Evolutionary conservation across 2,329 filamentous ascomycete species (phyloP), one percentile per base, ranked within the genome.

Genomic region (Chlorencoelia australis): DNA sequence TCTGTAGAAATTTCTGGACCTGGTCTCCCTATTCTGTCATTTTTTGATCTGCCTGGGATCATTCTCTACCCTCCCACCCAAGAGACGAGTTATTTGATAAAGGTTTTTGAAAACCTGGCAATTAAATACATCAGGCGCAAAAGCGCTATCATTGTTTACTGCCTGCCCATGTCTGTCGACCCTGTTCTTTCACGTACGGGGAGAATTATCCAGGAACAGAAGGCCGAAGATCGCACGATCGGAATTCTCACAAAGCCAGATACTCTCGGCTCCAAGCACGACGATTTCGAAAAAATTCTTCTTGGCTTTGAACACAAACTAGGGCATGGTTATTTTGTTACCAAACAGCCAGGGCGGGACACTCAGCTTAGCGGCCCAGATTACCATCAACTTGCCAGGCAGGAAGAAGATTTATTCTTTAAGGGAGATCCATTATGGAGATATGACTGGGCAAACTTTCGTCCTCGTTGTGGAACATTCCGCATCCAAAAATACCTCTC

Each of bases 231-330:
- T 3, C 67, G 79, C 1, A 82, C 78, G 1, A 67, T 83, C 35
- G 84, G 84, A 0, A 82, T 94, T 0, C 67, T 94, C 11, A 94
- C 87, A 0, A 94, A 94, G 51, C 86, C 87, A 0, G 88, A 94
- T 43, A 69, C 82, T 0, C 59, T 87, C 0, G 69, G 75, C 0
- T 54, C 68, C 2, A 61, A 59, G 0, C 62, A 73, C 1, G 60
- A 65, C 0, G 75, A 79, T 38, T 84, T 82, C 70, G 53, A 73
- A 0, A 61, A 69, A 0, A 79, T 87, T 37, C 65, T 94, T 4
- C 62, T 65, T 0, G 74, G 75, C 0, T 53, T 71, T n/a, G 35
- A 39, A 3, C 84, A 83, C 41, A 52, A 55, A 0, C 70, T 88
- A 0, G 79, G 77, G 0, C 67, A 83, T n/a, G 82, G 82, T 0